A percentile compares a stretch with the other conserved stretches of the same genome.
These are phyloP conservation scores for Lepidium aucheri DNA, from an alignment of 345 rosid species.

Conservation along the genomic window DNA sequence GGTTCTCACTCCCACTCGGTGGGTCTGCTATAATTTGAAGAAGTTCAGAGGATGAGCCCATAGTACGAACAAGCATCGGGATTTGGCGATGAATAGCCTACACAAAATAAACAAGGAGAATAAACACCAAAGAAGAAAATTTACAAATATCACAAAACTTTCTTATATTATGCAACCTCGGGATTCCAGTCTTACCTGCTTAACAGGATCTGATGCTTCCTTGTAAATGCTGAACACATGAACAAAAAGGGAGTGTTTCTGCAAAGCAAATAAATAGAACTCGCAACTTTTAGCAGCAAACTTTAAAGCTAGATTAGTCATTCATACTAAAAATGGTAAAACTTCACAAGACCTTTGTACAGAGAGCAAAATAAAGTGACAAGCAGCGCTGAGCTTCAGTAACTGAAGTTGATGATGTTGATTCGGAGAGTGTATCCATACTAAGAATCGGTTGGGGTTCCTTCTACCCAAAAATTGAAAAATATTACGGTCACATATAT, in stretches of 20 bases:
- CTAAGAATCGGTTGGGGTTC: slow-evolving; percentile 35
- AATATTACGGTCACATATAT: not conserved
- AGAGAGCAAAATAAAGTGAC: slow-evolving; percentile 91
- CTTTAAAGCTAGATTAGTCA: slow-evolving; percentile 3
- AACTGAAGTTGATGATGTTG: slow-evolving; percentile 38
- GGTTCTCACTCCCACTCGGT: slow-evolving; percentile 80
- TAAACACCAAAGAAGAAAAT: not conserved
- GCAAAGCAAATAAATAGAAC: slow-evolving; percentile 31
- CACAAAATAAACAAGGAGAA: slow-evolving; percentile 22
- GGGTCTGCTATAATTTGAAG: slow-evolving; percentile 92
- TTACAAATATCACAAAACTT: not conserved
- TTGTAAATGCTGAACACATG: slow-evolving; percentile 64
- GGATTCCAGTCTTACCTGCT: slow-evolving; percentile 54
- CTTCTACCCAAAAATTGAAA: slow-evolving; percentile 25
- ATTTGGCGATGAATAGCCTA: slow-evolving; percentile 91
- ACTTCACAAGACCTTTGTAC: slow-evolving; percentile 70
- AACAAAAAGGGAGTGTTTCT: slow-evolving; percentile 88
- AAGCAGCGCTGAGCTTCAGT: slow-evolving; percentile 78
- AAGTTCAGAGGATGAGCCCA: slow-evolving; percentile 87
- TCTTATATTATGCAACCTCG: not conserved
- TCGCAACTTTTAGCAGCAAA: slow-evolving; percentile 1
- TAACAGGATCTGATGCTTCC: slow-evolving; percentile 57
- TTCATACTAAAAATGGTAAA: not conserved
- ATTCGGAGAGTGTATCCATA: slow-evolving; percentile 42
- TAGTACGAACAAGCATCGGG: slow-evolving; percentile 91